These are phyloP conservation scores for Cicer bijugum DNA, from an alignment of 306 rosid genomes.

Conservation along the genomic window DNA sequence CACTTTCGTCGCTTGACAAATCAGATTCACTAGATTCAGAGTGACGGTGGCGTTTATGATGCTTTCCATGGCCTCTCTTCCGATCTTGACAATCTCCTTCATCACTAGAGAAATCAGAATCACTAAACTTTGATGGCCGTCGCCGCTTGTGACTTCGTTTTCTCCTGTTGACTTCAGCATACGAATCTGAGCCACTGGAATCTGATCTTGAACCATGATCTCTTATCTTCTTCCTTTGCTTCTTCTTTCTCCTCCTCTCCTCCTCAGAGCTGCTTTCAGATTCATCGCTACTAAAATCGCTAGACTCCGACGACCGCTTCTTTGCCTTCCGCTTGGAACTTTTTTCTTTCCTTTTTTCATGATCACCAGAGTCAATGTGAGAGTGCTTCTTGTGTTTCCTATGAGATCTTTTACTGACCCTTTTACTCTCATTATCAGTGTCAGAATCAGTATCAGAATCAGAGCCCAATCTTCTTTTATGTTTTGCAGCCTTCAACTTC, in stretches of 20 bases:
- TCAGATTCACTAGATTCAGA: conserved; percentile 52
- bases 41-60: conserved; percentile 54
- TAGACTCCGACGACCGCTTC: conserved; percentile 55
- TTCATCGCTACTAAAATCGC: conserved; percentile 59
- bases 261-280: conserved; percentile 56
- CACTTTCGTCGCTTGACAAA: conserved; percentile 51
- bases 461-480: conserved; percentile 61
- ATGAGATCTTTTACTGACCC: conserved; percentile 59
- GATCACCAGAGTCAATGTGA: conserved; percentile 62
- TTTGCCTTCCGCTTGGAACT: conserved; percentile 59
- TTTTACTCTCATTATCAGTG: conserved; percentile 55
- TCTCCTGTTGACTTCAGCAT: conserved; percentile 53
- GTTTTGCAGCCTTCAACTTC: conserved; percentile 68
- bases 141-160: conserved; percentile 52
- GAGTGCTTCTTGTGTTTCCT: conserved; percentile 72
- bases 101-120: conserved; percentile 47
- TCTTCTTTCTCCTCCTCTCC: conserved; percentile 71
- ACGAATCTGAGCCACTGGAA: conserved; percentile 56
- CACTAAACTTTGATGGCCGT: conserved; percentile 41
- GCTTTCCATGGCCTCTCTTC: conserved; percentile 59
- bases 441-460: conserved; percentile 59
- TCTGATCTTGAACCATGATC: conserved; percentile 56
- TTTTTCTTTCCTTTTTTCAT: conserved; percentile 66
- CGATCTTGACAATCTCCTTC: conserved; percentile 46
- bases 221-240: conserved; percentile 54